Base-by-base conservation (phyloP, 2,329 filamentous ascomycete genomes). In the Colletotrichum endophyticum region DNA sequence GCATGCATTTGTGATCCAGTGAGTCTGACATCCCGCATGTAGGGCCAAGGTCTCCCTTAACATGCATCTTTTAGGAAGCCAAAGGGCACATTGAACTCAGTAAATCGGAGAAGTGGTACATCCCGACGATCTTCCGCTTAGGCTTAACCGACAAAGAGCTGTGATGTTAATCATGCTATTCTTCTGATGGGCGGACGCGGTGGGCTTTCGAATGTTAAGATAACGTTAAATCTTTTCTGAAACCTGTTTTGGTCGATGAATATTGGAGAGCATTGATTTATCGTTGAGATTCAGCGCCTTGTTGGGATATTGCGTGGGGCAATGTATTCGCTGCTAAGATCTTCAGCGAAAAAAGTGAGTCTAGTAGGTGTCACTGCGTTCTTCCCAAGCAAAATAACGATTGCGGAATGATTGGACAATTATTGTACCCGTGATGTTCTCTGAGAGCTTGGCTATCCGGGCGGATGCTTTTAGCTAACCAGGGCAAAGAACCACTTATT, bases 21-120 rank as follows among this genome's bases (percentile, higher is more conserved):
- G 36, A 19, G 36, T 19, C 6, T 19, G 16, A 44, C 5, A 44
- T 44, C 8, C 16, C 16, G 5, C 16, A 6, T 44, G 2, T 44
- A 44, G 39, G 2, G 4, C 5, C 19, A n/a, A 0, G 6, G 0
- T 49, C 9, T 12, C 19, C 3, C 1, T 0, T n/a, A 49, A 1
- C 9, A 49, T n/a, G 39, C 19, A 44, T 1, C 19, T n/a, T 49
- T 11, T 22, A 49, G 16, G 16, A 11, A 49, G 39, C 19, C 39
- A 12, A 7, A 4, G 9, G 9, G 19, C 39, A 49, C 39, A 7
- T 7, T 4, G 19, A n/a, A n/a, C 39, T 49, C 39, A 3, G 39
- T n/a, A 7, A 6, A 44, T 4, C 3, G 0, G 39, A 49, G 19
- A 2, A 49, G 39, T 12, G 9, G 9, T 4, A 49, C 6, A 0